These are phyloP conservation scores for Thelephora aurantiotincta DNA, from an alignment of 768 basidiomycete genomes.

Conservation along the genomic window DNA sequence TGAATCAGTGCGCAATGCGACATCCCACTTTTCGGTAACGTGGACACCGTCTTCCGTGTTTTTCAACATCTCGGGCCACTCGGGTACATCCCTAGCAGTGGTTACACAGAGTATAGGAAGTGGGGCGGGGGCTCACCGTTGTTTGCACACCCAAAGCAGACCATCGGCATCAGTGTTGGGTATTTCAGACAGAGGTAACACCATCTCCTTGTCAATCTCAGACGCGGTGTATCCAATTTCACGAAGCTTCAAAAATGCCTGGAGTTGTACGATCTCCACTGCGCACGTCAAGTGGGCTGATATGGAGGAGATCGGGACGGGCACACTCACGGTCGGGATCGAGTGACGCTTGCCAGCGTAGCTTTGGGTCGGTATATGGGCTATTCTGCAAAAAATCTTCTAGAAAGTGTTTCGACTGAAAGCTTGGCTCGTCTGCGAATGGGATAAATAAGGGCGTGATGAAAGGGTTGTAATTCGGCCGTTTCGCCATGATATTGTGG, in stretches of 20 bases:
- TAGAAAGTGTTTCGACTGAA: conserved; percentile 19
- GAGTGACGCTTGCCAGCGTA: conserved; percentile 21
- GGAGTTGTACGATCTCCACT: conserved; percentile 37
- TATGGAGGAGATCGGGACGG: background rate
- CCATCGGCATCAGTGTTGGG: conserved; percentile 15
- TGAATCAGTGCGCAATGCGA: conserved; percentile 19
- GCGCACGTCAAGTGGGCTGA: background rate
- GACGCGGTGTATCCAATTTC: too few species aligned
- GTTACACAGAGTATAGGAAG: too few species aligned
- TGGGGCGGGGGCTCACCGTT: conserved; percentile 21
- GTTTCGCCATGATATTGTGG: conserved; percentile 14
- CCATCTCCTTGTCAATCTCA: too few species aligned
- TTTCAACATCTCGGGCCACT: too few species aligned
- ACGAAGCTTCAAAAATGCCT: conserved; percentile 27
- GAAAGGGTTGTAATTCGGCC: background rate
- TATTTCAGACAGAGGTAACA: too few species aligned
- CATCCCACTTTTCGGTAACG: conserved; percentile 13
- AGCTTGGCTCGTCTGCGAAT: conserved; percentile 31
- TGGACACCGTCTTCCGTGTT: background rate
- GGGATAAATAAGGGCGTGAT: conserved; percentile 22
- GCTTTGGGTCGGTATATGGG: background rate
- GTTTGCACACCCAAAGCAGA: conserved; percentile 26
- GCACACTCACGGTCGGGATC: conserved; percentile 36
- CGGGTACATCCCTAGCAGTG: too few species aligned
- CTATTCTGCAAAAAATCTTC: conserved; percentile 17